Evolutionary conservation across 768 basidiomycete species (phyloP).

Genomic region (Russula foetens): DNA sequence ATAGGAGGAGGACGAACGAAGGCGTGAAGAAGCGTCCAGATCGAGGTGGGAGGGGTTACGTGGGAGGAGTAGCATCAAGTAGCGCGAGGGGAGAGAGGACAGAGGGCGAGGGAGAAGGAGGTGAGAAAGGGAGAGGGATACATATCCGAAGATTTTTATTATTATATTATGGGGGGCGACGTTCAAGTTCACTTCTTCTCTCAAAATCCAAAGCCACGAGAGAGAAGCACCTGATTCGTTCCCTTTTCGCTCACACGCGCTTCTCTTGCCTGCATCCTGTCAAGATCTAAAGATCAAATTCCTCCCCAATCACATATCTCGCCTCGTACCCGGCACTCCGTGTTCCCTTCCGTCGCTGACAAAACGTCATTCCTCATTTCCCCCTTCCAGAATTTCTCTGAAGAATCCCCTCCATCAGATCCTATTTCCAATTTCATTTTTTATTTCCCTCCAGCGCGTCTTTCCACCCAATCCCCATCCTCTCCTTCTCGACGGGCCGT

Average conservation of each 20-base stretch:
- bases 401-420: conserved; percentile 19
- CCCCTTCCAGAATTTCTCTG: conserved; percentile 20
- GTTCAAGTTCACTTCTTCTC: neutral
- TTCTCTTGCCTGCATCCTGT: conserved; percentile 11
- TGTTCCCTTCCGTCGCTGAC: conserved; percentile 24
- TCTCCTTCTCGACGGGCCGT: conserved; percentile 12
- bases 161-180: conserved; percentile 5
- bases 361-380: conserved; percentile 23
- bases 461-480: conserved; percentile 21
- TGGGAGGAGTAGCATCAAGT: conserved; percentile 17
- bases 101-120: conserved; percentile 19
- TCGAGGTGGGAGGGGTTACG: conserved; percentile 15
- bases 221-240: conserved; percentile 22
- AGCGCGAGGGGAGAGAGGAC: conserved; percentile 13
- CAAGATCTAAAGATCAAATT: conserved; percentile 6
- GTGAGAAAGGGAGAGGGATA: conserved; percentile 18
- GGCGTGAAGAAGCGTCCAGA: conserved; percentile 15
- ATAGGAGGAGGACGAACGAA: conserved; percentile 14
- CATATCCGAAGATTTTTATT: too few relatives aligned
- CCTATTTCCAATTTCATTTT: conserved; percentile 21
- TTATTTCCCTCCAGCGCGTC: conserved; percentile 7
- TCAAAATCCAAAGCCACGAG: conserved; percentile 20
- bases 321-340: conserved; percentile 20
- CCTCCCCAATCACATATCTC: conserved; percentile 16
- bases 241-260: conserved; percentile 13